Evolutionary conservation across 2,329 filamentous ascomycete genomes (phyloP), one percentile per base, ranked within the genome.

Genomic region (Didymella glomerata): DNA sequence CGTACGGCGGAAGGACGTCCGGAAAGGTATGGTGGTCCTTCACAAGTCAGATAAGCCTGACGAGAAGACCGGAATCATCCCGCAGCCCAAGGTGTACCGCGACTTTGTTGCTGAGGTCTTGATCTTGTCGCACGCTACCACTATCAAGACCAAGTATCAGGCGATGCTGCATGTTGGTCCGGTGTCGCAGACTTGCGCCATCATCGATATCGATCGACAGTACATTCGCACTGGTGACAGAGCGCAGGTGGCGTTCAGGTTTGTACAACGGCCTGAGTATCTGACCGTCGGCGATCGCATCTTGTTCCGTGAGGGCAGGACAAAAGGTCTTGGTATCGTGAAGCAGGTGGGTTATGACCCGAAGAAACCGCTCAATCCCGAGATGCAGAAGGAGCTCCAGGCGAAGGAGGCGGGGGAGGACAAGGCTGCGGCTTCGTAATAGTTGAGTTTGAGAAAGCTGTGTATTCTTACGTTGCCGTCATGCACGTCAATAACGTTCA

Each of bases 91-190:
- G 60, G 82, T 83, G 5, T 79, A 82, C 68, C 79, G 81, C 56
- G 81, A 84, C 56, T 84, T 84, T 60, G 76, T 82, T 73, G 69
- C 91, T 81, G 64, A 95, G 88, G 95, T 99, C 1, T 84, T 99
- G 22, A 98, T 99, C 66, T 84, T 99, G 7, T 96, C 91, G 4
- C 95, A 99, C 72, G 93, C 94, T 0, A 99, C 95, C 0, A 99
- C 95, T 42, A 99, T 99, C 77, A 95, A 96, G 78, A 92, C 89
- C 0, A 94, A 93, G 70, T 99, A 99, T 67, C 95, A 99, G 80
- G 95, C 95, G 0, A 99, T 98, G 93, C 84, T 99, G 22, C 95
- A 99, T 70, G 93, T 99, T 4, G 95, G 95, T 0, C 91, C 95
- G 0, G 91, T 99, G 42, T 92, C 90, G 40, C 95, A 99, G 79